Base-by-base conservation (phyloP, 495 filamentous ascomycete species). In the Penicillium antarcticum region DNA sequence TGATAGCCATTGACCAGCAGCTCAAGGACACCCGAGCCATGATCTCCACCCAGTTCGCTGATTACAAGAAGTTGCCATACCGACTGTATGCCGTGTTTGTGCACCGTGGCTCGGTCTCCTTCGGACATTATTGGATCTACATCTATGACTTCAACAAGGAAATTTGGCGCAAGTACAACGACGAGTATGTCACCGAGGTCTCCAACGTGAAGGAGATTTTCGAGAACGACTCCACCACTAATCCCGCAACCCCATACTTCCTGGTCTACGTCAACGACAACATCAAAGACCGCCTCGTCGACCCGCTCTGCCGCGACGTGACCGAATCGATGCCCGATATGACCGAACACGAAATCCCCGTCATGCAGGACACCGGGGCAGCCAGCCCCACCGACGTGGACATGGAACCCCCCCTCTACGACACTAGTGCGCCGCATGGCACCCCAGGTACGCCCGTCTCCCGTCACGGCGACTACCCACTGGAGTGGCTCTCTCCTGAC, bases 81-180 rank as follows among this genome's bases (percentile, higher is more conserved):
- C 82, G 80, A n/a, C 81, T 99, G 11, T 89, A 95, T 49, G 88
- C 94, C 0, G 87, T 97, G 17, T 92, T 97, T 66, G 89, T 96
- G 43, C 95, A 99, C 62, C 81, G 85, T 4, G 95, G 82, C 7
- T 78, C 74, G 34, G 81, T 77, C 2, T 72, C 68, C 14, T 87
- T 86, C 42, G 94, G 94, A 1, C 94, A 98, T 67, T 99, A 97
- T 73, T 99, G 89, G 83, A 91, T 97, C 51, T 97, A 91, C 77
- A 95, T 98, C 58, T 86, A 83, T 62, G 94, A 97, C 67, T 95
- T 95, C 65, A 75, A 83, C 46, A 76, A 80, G 32, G 75, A 86
- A 14, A 70, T 92, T 39, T 98, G 94, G 91, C 86, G 89, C 42
- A 89, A 88, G 60, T 98, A 97, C 76, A 97, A 98, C 65, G 94